Percentiles rank a stretch among this genome's conserved stretches.
These are phyloP conservation scores for Fragaria nilgerrensis DNA, from an alignment of 306 rosid genomes.

Conservation along the genomic window DNA sequence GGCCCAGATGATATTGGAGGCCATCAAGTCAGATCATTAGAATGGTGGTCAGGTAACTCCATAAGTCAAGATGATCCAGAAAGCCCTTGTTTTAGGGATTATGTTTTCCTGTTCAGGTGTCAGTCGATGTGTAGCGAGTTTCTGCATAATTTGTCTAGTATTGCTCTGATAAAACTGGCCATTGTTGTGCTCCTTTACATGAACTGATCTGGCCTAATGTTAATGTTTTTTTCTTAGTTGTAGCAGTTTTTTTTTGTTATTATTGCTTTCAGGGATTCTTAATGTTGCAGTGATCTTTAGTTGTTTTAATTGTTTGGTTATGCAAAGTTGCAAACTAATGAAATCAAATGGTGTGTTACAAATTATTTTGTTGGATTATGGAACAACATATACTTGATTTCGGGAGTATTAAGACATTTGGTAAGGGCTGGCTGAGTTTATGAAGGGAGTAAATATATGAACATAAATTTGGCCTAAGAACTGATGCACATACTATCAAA, in stretches of 20 bases:
- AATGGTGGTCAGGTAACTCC: background rate
- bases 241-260: background rate
- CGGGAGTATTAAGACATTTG: background rate
- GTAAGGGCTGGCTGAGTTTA: background rate
- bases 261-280: background rate
- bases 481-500: background rate
- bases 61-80: slow-evolving; percentile 5
- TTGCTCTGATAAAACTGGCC: background rate
- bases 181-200: background rate
- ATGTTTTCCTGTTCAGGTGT: background rate
- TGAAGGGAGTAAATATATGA: background rate
- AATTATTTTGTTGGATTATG: background rate
- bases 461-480: background rate
- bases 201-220: background rate
- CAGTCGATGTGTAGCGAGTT: background rate
- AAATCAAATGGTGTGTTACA: background rate
- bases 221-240: background rate
- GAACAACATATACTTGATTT: background rate
- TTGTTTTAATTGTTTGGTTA: background rate
- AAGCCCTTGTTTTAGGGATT: background rate
- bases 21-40: slow-evolving; percentile 31
- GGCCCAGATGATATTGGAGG: slow-evolving; percentile 40
- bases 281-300: background rate
- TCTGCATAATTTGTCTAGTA: background rate
- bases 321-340: too few species aligned